These are phyloP conservation scores for Boletus sp. DNA, from an alignment of 1,284 basidiomycete genomes.

Conservation along the genomic window DNA sequence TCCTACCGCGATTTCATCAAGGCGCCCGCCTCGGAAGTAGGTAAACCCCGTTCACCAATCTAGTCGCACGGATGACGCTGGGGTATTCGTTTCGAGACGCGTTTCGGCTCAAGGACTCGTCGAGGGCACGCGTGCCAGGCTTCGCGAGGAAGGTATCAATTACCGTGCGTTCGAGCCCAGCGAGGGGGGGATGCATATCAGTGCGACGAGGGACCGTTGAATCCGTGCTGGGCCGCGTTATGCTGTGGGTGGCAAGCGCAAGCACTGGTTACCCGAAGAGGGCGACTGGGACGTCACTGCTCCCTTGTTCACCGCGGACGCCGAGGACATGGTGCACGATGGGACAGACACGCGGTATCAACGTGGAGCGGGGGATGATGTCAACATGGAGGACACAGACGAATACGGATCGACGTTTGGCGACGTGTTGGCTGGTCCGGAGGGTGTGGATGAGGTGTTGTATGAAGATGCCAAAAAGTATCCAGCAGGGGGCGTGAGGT, in stretches of 20 bases:
- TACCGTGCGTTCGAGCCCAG: constrained; percentile 96
- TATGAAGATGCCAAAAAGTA: constrained; percentile 74
- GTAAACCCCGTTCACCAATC: constrained; percentile 7
- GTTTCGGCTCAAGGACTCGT: constrained; percentile 72
- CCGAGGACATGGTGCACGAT: constrained; percentile 64
- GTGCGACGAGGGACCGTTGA: constrained; percentile 75
- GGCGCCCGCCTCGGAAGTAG: constrained; percentile 38
- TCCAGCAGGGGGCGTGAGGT: constrained; percentile 83
- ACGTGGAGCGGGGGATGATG: constrained; percentile 14
- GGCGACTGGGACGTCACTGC: constrained; percentile 63
- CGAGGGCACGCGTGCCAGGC: constrained; percentile 67
- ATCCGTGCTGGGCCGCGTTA: constrained; percentile 92
- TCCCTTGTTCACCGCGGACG: constrained; percentile 70
- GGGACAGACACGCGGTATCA: constrained; percentile 52
- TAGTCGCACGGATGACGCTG: constrained; percentile 88
- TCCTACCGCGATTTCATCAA: constrained; percentile 83
- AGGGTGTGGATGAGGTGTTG: constrained; percentile 60
- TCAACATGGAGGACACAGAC: constrained; percentile 31
- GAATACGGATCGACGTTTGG: constrained; percentile 43
- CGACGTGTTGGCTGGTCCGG: constrained; percentile 51
- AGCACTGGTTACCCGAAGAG: constrained; percentile 84
- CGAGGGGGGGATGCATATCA: constrained; percentile 89
- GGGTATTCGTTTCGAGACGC: constrained; percentile 86
- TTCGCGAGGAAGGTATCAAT: constrained; percentile 70
- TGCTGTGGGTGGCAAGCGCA: constrained; percentile 80